Percentiles rank a stretch among this genome's conserved stretches.
These are phyloP conservation scores for Saccharomycopsis sp. DNA, from an alignment of 805 yeast genomes.

Conservation along the genomic window DNA sequence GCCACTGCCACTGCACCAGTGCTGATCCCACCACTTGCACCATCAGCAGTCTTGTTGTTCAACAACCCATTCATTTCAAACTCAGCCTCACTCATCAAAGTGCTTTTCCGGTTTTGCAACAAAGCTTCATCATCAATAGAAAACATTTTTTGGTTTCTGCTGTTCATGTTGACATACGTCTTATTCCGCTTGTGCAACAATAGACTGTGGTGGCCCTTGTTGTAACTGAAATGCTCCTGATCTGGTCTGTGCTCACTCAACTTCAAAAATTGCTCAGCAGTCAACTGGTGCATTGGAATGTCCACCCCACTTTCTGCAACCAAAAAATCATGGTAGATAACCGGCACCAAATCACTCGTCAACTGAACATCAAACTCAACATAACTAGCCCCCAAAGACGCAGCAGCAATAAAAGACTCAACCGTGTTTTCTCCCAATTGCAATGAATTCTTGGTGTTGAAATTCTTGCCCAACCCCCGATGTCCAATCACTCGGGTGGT, in stretches of 20 bases:
- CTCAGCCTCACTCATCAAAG: conserved; percentile 4
- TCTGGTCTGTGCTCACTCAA: conserved; percentile 28
- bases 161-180: neutral
- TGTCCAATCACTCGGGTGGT: conserved; percentile 92
- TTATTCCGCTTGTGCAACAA: conserved; percentile 1
- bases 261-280: conserved; percentile 78
- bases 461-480: conserved; percentile 88
- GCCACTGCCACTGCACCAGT: too few species aligned
- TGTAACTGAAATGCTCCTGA: conserved; percentile 1
- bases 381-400: conserved; percentile 90
- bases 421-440: conserved; percentile 95
- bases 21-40: neutral
- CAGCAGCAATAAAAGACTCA: conserved; percentile 92
- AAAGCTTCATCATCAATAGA: conserved; percentile 18
- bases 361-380: conserved; percentile 96
- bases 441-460: conserved; percentile 57
- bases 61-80: neutral
- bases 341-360: conserved; percentile 86
- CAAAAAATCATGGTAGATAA: conserved; percentile 86
- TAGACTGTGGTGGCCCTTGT: conserved; percentile 1
- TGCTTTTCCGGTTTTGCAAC: conserved; percentile 11
- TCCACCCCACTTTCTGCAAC: conserved; percentile 96
- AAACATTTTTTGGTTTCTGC: neutral
- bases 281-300: conserved; percentile 89
- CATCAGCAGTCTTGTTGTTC: neutral